Conservation (phyloP, 306 rosid species). For the Sindora glabra region DNA sequence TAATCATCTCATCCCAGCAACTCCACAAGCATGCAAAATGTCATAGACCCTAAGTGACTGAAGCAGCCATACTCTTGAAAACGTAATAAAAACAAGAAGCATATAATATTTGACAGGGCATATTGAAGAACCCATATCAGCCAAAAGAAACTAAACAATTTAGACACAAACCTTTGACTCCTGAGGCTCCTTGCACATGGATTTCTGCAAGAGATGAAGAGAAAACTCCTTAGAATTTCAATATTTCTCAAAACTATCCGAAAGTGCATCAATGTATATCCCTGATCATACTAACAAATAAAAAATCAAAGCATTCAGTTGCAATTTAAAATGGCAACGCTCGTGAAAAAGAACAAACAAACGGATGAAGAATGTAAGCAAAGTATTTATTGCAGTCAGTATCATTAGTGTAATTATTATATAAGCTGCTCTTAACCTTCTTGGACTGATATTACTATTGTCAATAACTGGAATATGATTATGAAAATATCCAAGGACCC, state of each 20-base stretch:
- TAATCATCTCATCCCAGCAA: no score
- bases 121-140: background rate
- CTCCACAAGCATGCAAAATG: background rate
- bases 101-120: background rate
- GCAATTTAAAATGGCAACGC: no score
- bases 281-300: background rate
- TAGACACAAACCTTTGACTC: conserved; percentile 67
- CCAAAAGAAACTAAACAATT: conserved; percentile 5
- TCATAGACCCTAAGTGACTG: background rate
- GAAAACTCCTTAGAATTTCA: conserved; percentile 6
- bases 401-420: background rate
- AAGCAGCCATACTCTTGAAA: background rate
- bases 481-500: no score
- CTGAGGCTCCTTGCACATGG: conserved; percentile 63
- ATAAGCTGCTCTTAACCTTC: background rate
- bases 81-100: background rate
- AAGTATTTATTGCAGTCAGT: background rate
- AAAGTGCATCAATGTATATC: background rate
- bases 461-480: background rate
- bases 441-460: background rate
- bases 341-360: no score
- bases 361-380: background rate
- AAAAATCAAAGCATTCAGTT: no score
- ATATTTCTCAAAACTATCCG: background rate
- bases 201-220: conserved; percentile 57